phyloP scores from a whole-genome alignment of 768 basidiomycete genomes.

The Leccinum truebloodii region DNA sequence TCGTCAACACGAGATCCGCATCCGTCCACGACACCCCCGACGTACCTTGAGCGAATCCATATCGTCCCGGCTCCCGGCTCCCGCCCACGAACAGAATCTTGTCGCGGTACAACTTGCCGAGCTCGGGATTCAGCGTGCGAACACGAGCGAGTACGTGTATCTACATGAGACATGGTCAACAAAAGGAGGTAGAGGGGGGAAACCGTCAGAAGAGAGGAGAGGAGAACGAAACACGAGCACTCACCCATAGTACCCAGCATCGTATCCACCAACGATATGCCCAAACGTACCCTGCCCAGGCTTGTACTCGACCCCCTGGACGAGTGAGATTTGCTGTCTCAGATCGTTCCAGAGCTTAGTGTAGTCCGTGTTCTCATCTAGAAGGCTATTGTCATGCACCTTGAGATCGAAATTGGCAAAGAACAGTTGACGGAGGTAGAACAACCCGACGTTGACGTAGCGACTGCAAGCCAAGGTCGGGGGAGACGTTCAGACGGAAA shows the following conservation, averaged over 20 bases:
- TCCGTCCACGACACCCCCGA: too few species aligned
- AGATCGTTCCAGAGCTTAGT: conserved; percentile 25
- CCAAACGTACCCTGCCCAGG: conserved; percentile 70
- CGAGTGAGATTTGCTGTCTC: background rate
- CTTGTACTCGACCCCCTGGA: background rate
- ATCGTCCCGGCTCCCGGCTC: too few species aligned
- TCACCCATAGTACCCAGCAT: conserved; percentile 66
- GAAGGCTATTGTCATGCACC: conserved; percentile 34
- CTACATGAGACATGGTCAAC: too few species aligned
- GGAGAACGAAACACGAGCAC: background rate
- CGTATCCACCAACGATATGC: conserved; percentile 58
- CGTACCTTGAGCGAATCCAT: too few species aligned
- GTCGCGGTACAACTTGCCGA: too few species aligned
- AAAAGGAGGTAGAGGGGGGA: too few species aligned
- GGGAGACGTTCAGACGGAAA: background rate
- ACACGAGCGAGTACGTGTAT: too few species aligned
- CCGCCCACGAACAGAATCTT: too few species aligned
- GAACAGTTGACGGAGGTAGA: conserved; percentile 44
- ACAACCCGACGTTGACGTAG: conserved; percentile 64
- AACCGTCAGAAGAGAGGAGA: too few species aligned
- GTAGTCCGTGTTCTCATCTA: conserved; percentile 54
- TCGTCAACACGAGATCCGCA: too few species aligned
- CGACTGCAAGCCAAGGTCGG: conserved; percentile 37
- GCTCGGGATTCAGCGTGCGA: too few species aligned
- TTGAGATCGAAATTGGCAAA: conserved; percentile 36